Base-by-base conservation (phyloP, 108 stramenopile genomes). In the Pseudonitzschia delicatissima region DNA sequence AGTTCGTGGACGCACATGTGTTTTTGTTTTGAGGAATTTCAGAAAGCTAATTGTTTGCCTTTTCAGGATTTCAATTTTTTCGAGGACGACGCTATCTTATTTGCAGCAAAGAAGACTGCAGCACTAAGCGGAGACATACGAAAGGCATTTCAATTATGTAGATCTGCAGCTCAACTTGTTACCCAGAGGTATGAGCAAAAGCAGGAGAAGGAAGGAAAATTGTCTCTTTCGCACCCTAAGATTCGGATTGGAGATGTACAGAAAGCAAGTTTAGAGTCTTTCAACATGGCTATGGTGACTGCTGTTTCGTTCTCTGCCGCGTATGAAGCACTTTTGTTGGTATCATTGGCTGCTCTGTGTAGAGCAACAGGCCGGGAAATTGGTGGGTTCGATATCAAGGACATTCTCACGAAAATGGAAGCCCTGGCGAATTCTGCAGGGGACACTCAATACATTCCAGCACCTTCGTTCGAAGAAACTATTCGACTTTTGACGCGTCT, bases 91-190 rank as follows among this genome's bases (percentile, higher is more conserved):
- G 91, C 94, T n/a, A 68, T 96, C 29, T 67, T 74, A 48, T 92
- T 97, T 77, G 96, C 92, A 5, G 87, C 96, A 20, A 87, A 82
- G 51, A 99, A 96, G 69, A 90, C 92, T 42, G 88, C 93, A 4
- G 81, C 79, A 17, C 25, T 86, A 35, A 87, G 91, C 18, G 98
- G 98, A 15, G 98, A 99, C 71, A 82, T 97, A 45, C 80, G 97
- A 20, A 94, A 90, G 69, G 94, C 94, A 12, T 90, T 99, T 45
- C 90, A 93, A 39, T 80, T 96, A 40, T 99, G 96, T 59, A 73
- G 88, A 40, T 68, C 79, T 33, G 98, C 98, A 11, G 91, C 90
- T 3, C 90, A 98, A 72, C 64, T 42, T 18, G 87, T 91, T 8
- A 64, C 76, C 9, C 64, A 72, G 32, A 73, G 78, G 34, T 42